Percentiles rank a stretch among this genome's conserved stretches.
Conservation (phyloP, 805 yeast genomes). For the Millerozyma acaciae region DNA sequence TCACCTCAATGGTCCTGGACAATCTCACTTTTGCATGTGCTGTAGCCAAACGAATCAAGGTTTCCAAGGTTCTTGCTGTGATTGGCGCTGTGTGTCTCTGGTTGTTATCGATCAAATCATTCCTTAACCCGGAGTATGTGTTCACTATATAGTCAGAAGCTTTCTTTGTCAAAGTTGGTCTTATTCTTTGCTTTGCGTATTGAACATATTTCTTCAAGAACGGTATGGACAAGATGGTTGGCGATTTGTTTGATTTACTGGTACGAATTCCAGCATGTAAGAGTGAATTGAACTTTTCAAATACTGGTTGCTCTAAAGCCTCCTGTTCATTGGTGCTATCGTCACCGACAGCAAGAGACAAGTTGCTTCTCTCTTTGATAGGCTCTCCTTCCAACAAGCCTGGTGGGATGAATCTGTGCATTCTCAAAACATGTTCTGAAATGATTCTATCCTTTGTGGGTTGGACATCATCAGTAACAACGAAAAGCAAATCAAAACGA, state of each 20-base stretch:
- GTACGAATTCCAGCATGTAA: slow-evolving; percentile 71
- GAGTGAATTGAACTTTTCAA: slow-evolving; percentile 76
- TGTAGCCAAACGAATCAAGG: slow-evolving; percentile 88
- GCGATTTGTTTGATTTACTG: slow-evolving; percentile 20
- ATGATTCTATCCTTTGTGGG: slow-evolving; percentile 80
- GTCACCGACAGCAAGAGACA: slow-evolving; percentile 80
- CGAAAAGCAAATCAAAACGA: slow-evolving; percentile 92
- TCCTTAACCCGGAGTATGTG: slow-evolving; percentile 77
- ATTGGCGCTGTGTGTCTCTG: slow-evolving; percentile 86
- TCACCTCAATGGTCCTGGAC: slow-evolving; percentile 64
- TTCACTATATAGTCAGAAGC: slow-evolving; percentile 81
- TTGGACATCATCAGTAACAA: slow-evolving; percentile 92
- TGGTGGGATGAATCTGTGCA: slow-evolving; percentile 85
- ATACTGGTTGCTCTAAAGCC: slow-evolving; percentile 57
- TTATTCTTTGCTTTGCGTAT: slow-evolving; percentile 84
- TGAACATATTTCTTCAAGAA: slow-evolving; percentile 90
- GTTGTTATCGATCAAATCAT: slow-evolving; percentile 58
- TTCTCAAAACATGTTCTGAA: slow-evolving; percentile 90
- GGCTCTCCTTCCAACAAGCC: slow-evolving; percentile 94
- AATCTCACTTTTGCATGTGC: slow-evolving; percentile 97
- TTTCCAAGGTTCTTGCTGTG: slow-evolving; percentile 97
- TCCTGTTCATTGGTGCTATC: slow-evolving; percentile 42
- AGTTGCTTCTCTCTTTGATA: slow-evolving; percentile 67
- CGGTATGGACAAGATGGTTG: slow-evolving; percentile 58
- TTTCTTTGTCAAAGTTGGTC: slow-evolving; percentile 70